Base-by-base conservation (phyloP, 129 eudicot genomes). In the Tagetes erecta region DNA sequence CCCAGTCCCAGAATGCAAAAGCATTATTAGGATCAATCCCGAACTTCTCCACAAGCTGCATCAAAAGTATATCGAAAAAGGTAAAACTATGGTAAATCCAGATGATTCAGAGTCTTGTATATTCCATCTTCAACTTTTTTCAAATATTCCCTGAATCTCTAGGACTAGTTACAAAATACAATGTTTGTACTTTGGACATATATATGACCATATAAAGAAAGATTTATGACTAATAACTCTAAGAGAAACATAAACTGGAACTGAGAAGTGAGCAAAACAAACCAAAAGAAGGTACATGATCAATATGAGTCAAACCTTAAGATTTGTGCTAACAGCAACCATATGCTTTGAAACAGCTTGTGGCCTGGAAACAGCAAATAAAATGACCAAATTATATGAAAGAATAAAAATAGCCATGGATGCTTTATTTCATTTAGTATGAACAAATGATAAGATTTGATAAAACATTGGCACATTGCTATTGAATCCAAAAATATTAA, bases 1-100 rank as follows among this genome's bases (percentile, higher is more conserved):
- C 99, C 99, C 99, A 94, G 73, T 94, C 99, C 99, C 99, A 94
- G 87, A 94, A 94, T 46, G 97, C 97, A 91, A 94, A 94, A 78
- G 99, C 97, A 84, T 94, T 91, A 67, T 91, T 82, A 50, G 99
- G 99, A 84, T 94, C 96, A 59, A 94, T 94, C 56, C 99, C 99
- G 85, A 94, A 94, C 80, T 94, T 82, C 77, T 94, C 94, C 66
- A 94, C 99, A 64, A 94, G 99, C 99, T 94, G 92, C 80, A 81
- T 37, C 45, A 51, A 63, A 49, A 53, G 70, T 45, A 56, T 39
- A 10, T 62, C 36, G 42, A 37, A 8, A 10, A 40, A 63, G 52
- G 68, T 75, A 49, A 76, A 64, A 42, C 40, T 34, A 71, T 73
- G 4, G 49, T 64, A 10, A 73, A 51, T 52, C 73, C 65, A 51